A percentile compares a stretch with the other conserved stretches of the same genome.
phyloP scores from a whole-genome alignment of 1,284 basidiomycete species.

The Melampsora abietis-canadensis region DNA sequence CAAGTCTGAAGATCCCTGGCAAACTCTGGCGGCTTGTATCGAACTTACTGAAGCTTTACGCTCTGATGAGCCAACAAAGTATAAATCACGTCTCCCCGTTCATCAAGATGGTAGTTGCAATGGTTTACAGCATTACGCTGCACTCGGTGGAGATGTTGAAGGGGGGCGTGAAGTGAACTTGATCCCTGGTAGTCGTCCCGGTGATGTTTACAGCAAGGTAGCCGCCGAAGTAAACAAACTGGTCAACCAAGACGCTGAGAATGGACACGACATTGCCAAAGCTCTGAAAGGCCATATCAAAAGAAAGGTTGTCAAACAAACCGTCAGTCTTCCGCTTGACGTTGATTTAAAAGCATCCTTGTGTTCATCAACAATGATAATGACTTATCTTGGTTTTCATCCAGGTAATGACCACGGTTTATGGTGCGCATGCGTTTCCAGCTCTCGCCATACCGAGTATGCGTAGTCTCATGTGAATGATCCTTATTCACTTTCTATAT shows the following conservation, averaged over 20 bases:
- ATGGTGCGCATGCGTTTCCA: slow-evolving; percentile 61
- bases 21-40: slow-evolving; percentile 86
- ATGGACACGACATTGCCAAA: slow-evolving; percentile 62
- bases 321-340: slow-evolving; percentile 58
- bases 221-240: slow-evolving; percentile 69
- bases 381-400: background rate
- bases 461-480: background rate
- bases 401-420: slow-evolving; percentile 97
- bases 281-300: slow-evolving; percentile 76
- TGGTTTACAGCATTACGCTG: slow-evolving; percentile 97
- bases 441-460: no score
- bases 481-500: slow-evolving; percentile 2
- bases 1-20: slow-evolving; percentile 92
- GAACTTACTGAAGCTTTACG: slow-evolving; percentile 77
- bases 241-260: slow-evolving; percentile 56
- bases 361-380: background rate
- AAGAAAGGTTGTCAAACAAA: slow-evolving; percentile 97
- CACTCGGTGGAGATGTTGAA: slow-evolving; percentile 83
- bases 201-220: slow-evolving; percentile 96
- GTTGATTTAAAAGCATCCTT: background rate
- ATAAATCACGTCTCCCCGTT: slow-evolving; percentile 74
- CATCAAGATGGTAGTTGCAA: slow-evolving; percentile 99
- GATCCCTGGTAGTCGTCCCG: slow-evolving; percentile 75
- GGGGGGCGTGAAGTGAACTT: slow-evolving; percentile 94
- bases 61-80: slow-evolving; percentile 69